Evolutionary conservation across 2,329 filamentous ascomycete genomes (phyloP).

Genomic region (Claviceps digitariae): DNA sequence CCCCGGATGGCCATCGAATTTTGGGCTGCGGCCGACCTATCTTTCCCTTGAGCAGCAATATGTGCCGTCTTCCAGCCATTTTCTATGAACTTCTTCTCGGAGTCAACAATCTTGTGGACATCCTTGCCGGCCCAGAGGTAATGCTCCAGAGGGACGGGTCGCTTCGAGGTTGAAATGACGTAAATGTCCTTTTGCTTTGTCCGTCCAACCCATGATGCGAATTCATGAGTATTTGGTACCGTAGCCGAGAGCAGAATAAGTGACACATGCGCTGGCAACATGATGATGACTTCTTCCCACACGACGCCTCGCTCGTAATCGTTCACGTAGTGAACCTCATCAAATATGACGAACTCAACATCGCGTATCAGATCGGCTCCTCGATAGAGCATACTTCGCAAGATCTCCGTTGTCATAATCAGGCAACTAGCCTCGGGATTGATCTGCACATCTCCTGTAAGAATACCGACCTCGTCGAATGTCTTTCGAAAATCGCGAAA

Average conservation of each 20-base stretch:
- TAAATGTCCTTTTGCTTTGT: conserved; percentile 99
- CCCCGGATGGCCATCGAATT: conserved; percentile 23
- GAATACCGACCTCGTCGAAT: conserved; percentile 91
- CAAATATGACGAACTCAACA: conserved; percentile 97
- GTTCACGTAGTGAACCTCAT: conserved; percentile 98
- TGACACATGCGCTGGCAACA: conserved; percentile 94
- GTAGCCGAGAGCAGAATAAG: conserved; percentile 91
- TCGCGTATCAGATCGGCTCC: conserved; percentile 93
- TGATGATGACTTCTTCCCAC: conserved; percentile 99
- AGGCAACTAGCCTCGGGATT: conserved; percentile 94
- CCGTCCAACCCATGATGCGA: conserved; percentile 93
- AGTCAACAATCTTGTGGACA: conserved; percentile 88
- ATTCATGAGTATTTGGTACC: conserved; percentile 94
- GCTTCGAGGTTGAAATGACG: conserved; percentile 92
- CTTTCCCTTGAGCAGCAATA: conserved; percentile 63
- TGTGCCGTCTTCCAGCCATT: conserved; percentile 93
- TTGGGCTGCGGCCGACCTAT: conserved; percentile 48
- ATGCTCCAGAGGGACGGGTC: conserved; percentile 88
- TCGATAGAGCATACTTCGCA: conserved; percentile 94
- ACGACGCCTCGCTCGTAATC: conserved; percentile 92
- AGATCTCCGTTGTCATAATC: conserved; percentile 98
- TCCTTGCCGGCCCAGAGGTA: conserved; percentile 91
- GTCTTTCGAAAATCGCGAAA: conserved; percentile 84
- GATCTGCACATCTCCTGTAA: conserved; percentile 97
- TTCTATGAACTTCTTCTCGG: conserved; percentile 83